Conservation (phyloP, 2,329 filamentous ascomycete genomes). For the Talaromyces sp. region DNA sequence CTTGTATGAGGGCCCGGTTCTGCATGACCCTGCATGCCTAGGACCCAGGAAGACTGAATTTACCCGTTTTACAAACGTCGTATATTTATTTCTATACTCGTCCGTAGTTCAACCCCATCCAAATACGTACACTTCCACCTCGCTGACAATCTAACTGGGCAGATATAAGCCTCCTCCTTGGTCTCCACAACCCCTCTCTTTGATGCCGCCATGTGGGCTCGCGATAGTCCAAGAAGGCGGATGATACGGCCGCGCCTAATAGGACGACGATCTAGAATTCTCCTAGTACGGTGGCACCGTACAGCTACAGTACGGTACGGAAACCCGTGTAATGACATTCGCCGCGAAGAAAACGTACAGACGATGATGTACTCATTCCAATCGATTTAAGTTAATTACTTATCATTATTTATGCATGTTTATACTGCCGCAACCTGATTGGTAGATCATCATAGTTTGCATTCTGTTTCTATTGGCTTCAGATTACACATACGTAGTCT, state of each 20-base stretch:
- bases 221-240: conserved; percentile 4
- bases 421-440: neutral
- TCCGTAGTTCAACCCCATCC: no score
- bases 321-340: neutral
- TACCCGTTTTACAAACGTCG: neutral
- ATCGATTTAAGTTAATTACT: neutral
- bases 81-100: no score
- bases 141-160: no score
- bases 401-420: neutral
- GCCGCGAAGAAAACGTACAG: neutral
- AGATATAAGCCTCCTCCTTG: neutral
- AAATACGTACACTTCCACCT: no score
- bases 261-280: conserved; percentile 11
- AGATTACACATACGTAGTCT: neutral
- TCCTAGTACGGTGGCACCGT: neutral
- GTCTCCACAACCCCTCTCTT: conserved; percentile 10
- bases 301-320: neutral
- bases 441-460: neutral
- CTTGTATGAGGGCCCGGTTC: neutral
- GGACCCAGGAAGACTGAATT: neutral
- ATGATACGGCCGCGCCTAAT: conserved; percentile 11
- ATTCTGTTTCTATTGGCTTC: neutral
- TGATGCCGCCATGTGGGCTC: conserved; percentile 16
- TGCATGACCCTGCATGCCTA: neutral
- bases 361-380: neutral